These are phyloP conservation scores for Aspergillus tamarii DNA, from an alignment of 2,329 filamentous ascomycete genomes.

Conservation along the genomic window DNA sequence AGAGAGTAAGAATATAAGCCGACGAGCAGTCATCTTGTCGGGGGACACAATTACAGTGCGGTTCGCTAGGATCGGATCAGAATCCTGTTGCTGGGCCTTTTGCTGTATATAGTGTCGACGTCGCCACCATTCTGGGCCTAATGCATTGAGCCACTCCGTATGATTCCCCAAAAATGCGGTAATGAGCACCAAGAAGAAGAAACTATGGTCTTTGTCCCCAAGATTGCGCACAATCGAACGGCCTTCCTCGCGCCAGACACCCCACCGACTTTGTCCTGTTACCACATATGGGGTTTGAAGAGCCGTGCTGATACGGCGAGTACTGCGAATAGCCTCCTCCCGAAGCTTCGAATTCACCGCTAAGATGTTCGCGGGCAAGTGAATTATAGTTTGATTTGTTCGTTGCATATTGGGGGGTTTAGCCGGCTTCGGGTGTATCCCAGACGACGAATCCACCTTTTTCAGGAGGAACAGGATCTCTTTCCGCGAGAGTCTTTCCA, in stretches of 20 bases:
- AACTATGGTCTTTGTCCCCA: conserved; percentile 60
- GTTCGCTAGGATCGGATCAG: conserved; percentile 52
- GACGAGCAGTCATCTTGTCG: conserved; percentile 62
- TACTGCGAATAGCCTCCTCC: conserved; percentile 50
- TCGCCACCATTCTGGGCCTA: conserved; percentile 59
- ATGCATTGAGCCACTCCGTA: conserved; percentile 60
- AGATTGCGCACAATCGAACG: conserved; percentile 59
- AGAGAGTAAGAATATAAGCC: conserved; percentile 61
- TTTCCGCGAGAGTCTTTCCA: conserved; percentile 56
- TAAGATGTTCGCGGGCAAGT: conserved; percentile 55
- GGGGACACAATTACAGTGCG: conserved; percentile 61
- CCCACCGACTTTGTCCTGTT: conserved; percentile 63
- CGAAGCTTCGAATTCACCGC: conserved; percentile 49
- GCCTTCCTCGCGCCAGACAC: conserved; percentile 64
- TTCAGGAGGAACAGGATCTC: conserved; percentile 57
- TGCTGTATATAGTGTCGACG: conserved; percentile 57
- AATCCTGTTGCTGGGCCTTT: conserved; percentile 49
- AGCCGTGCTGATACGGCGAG: conserved; percentile 56
- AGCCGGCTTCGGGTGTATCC: conserved; percentile 46
- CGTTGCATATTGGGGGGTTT: conserved; percentile 53
- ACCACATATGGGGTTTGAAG: conserved; percentile 60
- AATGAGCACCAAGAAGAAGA: conserved; percentile 62
- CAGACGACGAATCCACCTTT: conserved; percentile 47
- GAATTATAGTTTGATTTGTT: conserved; percentile 52
- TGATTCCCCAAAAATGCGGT: conserved; percentile 64